Base-by-base conservation (phyloP, 2,329 filamentous ascomycete species). In the Sarocladium strictum region DNA sequence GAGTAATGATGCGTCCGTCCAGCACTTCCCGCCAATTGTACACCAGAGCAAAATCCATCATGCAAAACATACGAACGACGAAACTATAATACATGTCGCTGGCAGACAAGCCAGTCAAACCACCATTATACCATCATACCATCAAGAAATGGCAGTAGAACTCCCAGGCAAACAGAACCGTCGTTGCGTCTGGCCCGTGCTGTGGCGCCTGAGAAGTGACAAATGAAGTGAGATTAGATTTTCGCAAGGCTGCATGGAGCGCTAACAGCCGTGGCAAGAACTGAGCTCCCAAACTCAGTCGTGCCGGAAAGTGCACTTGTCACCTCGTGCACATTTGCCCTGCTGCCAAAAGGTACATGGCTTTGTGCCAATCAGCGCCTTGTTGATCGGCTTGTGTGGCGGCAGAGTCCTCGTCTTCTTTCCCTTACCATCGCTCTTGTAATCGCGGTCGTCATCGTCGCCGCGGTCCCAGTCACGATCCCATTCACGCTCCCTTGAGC, bases 261-360 rank as follows among this genome's bases (percentile, higher is more conserved):
- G n/a, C n/a, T n/a, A n/a, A n/a, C n/a, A n/a, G n/a, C n/a, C n/a
- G n/a, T n/a, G n/a, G n/a, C n/a, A 11, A 40, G 37, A 33, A 9
- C 32, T n/a, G 35, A 38, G 15, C 9, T 38, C 19, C 23, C 43
- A 32, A 11, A 51, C 21, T 54, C 55, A 72, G 51, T 88, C 84
- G 64, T 90, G 87, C 55, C 86, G 78, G 67, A 86, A 90, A 2
- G 86, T 89, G 71, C 87, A 90, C 62, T 84, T 83, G 33, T 86
- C 84, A 21, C 87, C 87, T 65, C 89, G 85, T 6, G 81, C 82
- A 69, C 87, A 90, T 64, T 84, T 85, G 14, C 86, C 86, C 64
- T 87, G 81, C 56, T 81, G 77, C 75, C 77, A 90, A 67, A 89
- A 90, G 19, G 78, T 79, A 67, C 87, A 90, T 4, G 85, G 77